Evolutionary conservation across 495 filamentous ascomycete genomes (phyloP).

Genomic region (Polyplosphaeria fusca): DNA sequence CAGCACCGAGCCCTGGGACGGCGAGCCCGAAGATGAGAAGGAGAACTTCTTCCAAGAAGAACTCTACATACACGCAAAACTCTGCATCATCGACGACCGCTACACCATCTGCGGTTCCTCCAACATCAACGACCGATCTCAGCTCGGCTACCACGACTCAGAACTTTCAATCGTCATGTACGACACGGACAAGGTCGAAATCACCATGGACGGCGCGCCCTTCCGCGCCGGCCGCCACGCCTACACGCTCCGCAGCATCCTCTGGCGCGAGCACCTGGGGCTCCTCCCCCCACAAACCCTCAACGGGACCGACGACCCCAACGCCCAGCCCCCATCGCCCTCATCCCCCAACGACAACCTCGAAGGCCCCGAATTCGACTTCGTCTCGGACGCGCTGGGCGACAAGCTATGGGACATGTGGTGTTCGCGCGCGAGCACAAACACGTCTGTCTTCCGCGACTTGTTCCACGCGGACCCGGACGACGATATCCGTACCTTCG

Average conservation of each 20-base stretch:
- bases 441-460: conserved; percentile 79
- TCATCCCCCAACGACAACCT: conserved; percentile 64
- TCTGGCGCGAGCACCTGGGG: conserved; percentile 93
- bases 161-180: conserved; percentile 92
- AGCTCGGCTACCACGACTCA: conserved; percentile 84
- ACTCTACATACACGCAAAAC: conserved; percentile 87
- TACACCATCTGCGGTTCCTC: conserved; percentile 79
- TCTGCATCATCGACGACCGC: conserved; percentile 36
- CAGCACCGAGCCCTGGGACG: conserved; percentile 69
- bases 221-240: conserved; percentile 75
- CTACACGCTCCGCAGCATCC: conserved; percentile 73
- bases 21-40: conserved; percentile 67
- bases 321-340: conserved; percentile 76
- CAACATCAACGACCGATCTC: conserved; percentile 92
- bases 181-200: conserved; percentile 70
- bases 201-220: conserved; percentile 72
- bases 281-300: conserved; percentile 70
- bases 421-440: conserved; percentile 70
- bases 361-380: conserved; percentile 64
- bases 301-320: conserved; percentile 68
- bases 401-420: conserved; percentile 83
- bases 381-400: conserved; percentile 77
- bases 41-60: conserved; percentile 92
- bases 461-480: conserved; percentile 94
- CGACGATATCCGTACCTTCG: conserved; percentile 69